A percentile compares a stretch with the other conserved stretches of the same genome.
Conservation (phyloP, 2,329 filamentous ascomycete species). For the Talaromyces sp. region DNA sequence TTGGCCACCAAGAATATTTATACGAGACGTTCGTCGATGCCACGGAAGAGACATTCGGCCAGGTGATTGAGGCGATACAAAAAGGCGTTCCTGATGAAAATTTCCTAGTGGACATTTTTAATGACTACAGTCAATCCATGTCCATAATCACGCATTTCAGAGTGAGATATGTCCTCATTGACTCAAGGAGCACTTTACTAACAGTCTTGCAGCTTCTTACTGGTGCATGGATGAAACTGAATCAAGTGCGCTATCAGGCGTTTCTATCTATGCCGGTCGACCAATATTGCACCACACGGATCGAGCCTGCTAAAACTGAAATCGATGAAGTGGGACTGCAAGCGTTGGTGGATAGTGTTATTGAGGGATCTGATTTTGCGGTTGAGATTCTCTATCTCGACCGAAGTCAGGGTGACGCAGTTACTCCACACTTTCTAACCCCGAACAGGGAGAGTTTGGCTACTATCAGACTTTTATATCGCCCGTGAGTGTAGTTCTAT, state of each 20-base stretch:
- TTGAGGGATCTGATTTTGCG: constrained; percentile 71
- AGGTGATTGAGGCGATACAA: constrained; percentile 56
- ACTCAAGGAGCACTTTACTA: constrained; percentile 7
- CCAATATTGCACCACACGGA: constrained; percentile 62
- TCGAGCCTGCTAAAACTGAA: constrained; percentile 73
- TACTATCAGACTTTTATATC: constrained; percentile 63
- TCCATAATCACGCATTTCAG: constrained; percentile 79
- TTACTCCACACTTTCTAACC: constrained; percentile 50
- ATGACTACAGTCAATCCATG: constrained; percentile 61
- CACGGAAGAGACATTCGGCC: constrained; percentile 62
- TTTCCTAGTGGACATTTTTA: constrained; percentile 65
- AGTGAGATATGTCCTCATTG: constrained; percentile 38
- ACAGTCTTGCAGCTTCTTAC: constrained; percentile 63
- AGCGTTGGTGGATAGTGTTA: constrained; percentile 69
- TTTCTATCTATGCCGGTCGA: constrained; percentile 64
- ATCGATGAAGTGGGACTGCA: constrained; percentile 87
- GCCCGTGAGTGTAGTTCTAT: constrained; percentile 52
- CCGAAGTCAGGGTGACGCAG: constrained; percentile 69
- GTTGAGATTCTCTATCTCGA: constrained; percentile 91
- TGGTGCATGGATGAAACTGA: constrained; percentile 74
- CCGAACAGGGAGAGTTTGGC: constrained; percentile 44
- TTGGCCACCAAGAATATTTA: constrained; percentile 63
- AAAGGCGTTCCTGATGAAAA: constrained; percentile 52
- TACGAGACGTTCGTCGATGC: constrained; percentile 81
- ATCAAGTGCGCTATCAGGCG: constrained; percentile 62